A percentile compares a stretch with the other conserved stretches of the same genome.
Evolutionary conservation across 768 basidiomycete species (phyloP).

Genomic region (Amanita phalloides): DNA sequence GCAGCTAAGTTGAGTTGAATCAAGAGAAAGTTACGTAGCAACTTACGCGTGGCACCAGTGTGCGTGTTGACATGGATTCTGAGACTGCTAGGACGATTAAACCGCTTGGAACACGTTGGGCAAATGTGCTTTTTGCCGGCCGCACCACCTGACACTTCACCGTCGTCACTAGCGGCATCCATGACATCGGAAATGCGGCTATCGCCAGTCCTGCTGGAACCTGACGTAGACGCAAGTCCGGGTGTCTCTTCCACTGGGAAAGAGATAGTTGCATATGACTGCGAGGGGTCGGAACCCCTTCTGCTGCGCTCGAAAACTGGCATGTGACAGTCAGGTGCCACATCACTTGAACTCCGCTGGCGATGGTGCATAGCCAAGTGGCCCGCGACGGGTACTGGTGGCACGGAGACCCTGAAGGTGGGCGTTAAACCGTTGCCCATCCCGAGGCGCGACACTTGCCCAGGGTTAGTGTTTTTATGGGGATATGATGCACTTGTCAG

Average conservation of each 20-base stretch:
- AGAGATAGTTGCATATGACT: constrained; percentile 1
- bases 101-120: constrained; percentile 47
- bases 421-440: constrained; percentile 22
- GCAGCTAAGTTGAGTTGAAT: neutral
- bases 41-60: constrained; percentile 58
- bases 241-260: constrained; percentile 1
- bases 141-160: constrained; percentile 8
- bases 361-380: constrained; percentile 1
- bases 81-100: constrained; percentile 61
- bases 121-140: constrained; percentile 39
- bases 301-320: neutral
- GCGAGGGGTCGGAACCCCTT: constrained; percentile 2
- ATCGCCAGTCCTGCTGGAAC: neutral
- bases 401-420: constrained; percentile 27
- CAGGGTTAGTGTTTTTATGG: constrained; percentile 9
- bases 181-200: neutral
- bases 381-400: neutral
- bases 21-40: neutral
- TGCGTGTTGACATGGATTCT: constrained; percentile 60
- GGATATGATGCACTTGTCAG: constrained; percentile 29
- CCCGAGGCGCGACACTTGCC: constrained; percentile 10
- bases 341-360: neutral
- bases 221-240: neutral
- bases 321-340: neutral
- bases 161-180: constrained; percentile 4